phyloP scores from a whole-genome alignment of 768 basidiomycete genomes.

The Nevesoporus exiguus region DNA sequence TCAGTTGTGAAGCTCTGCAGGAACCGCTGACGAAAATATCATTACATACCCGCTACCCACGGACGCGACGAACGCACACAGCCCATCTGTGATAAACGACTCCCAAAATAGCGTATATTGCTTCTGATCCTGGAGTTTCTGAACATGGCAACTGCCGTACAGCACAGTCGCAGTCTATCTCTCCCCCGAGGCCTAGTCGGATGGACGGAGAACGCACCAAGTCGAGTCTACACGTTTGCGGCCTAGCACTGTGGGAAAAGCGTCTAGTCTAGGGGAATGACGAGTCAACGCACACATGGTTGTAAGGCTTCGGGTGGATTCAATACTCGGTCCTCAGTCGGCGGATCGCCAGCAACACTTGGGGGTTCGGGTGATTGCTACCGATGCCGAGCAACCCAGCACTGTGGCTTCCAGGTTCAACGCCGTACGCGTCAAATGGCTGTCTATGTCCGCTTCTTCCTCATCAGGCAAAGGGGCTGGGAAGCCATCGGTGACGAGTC shows the following conservation, averaged over 20 bases:
- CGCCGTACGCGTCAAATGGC: slow-evolving; percentile 59
- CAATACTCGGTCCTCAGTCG: slow-evolving; percentile 69
- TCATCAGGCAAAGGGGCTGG: slow-evolving; percentile 53
- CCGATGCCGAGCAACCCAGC: slow-evolving; percentile 66
- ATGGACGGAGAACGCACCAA: slow-evolving; percentile 46
- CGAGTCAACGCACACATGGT: no score
- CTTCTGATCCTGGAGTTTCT: slow-evolving; percentile 71
- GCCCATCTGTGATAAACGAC: slow-evolving; percentile 67
- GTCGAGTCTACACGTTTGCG: slow-evolving; percentile 48
- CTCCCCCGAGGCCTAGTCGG: slow-evolving; percentile 14
- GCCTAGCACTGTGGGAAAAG: slow-evolving; percentile 1
- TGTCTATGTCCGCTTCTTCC: slow-evolving; percentile 50
- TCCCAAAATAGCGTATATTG: slow-evolving; percentile 72
- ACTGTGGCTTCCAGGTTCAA: slow-evolving; percentile 66
- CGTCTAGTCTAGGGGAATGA: no score
- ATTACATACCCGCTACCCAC: slow-evolving; percentile 61
- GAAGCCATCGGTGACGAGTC: slow-evolving; percentile 55
- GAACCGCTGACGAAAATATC: not conserved
- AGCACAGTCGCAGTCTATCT: slow-evolving; percentile 65
- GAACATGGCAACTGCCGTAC: slow-evolving; percentile 58
- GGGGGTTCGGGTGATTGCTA: slow-evolving; percentile 66
- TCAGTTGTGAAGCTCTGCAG: slow-evolving; percentile 65
- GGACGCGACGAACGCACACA: no score
- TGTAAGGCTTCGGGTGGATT: slow-evolving; percentile 63
- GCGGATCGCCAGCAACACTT: slow-evolving; percentile 65